Conservation (phyloP, 2,329 filamentous ascomycete genomes). For the Alternaria triticina region DNA sequence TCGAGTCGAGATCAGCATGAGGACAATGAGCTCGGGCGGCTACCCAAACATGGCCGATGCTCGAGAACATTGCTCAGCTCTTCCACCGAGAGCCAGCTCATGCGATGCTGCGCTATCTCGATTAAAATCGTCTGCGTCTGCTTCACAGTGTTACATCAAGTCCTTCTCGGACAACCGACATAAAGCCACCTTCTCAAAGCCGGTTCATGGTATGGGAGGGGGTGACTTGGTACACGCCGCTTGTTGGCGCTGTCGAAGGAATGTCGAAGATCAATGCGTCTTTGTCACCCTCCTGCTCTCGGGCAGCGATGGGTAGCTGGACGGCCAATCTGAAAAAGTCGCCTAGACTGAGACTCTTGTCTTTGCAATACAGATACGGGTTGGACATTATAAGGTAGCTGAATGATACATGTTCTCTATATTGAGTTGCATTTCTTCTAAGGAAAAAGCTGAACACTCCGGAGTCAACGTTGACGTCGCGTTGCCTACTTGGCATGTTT, state of each 20-base stretch:
- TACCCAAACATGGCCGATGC: neutral
- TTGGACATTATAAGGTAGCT: constrained; percentile 26
- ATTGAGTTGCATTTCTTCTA: neutral
- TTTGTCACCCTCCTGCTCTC: constrained; percentile 24
- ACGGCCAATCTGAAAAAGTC: constrained; percentile 38
- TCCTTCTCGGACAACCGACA: constrained; percentile 6
- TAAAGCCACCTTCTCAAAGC: constrained; percentile 22
- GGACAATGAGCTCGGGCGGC: neutral
- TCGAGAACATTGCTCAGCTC: neutral
- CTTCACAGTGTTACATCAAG: too few species aligned
- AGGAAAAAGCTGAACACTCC: too few species aligned
- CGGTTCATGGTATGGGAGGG: constrained; percentile 25
- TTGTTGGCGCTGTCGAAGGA: constrained; percentile 6
- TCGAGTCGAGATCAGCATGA: neutral
- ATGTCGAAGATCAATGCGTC: constrained; percentile 33
- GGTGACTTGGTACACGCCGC: constrained; percentile 12
- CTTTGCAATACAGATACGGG: constrained; percentile 48
- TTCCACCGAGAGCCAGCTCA: neutral
- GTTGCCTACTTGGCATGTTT: too few species aligned
- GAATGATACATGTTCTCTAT: neutral
- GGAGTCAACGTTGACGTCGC: neutral
- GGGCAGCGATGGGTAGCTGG: constrained; percentile 24
- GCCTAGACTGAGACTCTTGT: constrained; percentile 42
- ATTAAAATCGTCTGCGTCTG: neutral
- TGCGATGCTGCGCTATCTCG: neutral